phyloP scores from a whole-genome alignment of 2,329 filamentous ascomycete genomes.

The Aspergillus sp. region DNA sequence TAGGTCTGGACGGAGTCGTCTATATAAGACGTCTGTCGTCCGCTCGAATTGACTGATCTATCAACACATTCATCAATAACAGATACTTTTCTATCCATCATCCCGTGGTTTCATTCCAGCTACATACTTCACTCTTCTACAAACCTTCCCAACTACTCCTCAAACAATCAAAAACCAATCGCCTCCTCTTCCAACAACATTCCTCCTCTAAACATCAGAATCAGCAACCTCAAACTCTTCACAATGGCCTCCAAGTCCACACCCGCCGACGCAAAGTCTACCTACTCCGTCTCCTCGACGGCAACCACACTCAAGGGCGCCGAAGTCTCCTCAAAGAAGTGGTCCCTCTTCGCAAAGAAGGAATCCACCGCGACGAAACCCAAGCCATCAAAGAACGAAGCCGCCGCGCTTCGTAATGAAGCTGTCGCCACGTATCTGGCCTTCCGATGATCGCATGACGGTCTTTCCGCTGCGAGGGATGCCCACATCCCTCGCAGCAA shows the following conservation, averaged over 20 bases:
- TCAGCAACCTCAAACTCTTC: conserved; percentile 11
- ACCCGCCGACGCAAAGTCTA: conserved; percentile 18
- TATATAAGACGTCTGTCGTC: too few relatives aligned
- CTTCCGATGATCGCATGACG: conserved; percentile 24
- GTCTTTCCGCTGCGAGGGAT: background rate
- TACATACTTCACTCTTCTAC: background rate
- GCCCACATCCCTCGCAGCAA: background rate
- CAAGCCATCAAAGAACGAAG: background rate
- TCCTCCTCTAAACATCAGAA: background rate
- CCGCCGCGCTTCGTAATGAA: conserved; percentile 16
- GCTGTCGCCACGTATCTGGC: conserved; percentile 22
- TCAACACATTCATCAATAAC: too few relatives aligned
- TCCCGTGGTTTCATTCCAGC: conserved; percentile 5
- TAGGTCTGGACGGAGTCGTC: too few relatives aligned
- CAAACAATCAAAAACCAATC: conserved; percentile 2
- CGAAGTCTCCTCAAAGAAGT: conserved; percentile 10
- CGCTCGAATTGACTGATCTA: too few relatives aligned
- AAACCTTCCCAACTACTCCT: background rate
- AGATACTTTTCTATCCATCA: background rate
- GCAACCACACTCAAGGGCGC: conserved; percentile 23
- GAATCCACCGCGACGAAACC: background rate
- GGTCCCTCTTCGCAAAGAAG: conserved; percentile 1
- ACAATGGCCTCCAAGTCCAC: conserved; percentile 11
- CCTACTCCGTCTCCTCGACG: conserved; percentile 21
- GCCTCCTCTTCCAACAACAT: background rate